Evolutionary conservation across 495 filamentous ascomycete genomes (phyloP).

Genomic region (Trichocladium uniseriatum): DNA sequence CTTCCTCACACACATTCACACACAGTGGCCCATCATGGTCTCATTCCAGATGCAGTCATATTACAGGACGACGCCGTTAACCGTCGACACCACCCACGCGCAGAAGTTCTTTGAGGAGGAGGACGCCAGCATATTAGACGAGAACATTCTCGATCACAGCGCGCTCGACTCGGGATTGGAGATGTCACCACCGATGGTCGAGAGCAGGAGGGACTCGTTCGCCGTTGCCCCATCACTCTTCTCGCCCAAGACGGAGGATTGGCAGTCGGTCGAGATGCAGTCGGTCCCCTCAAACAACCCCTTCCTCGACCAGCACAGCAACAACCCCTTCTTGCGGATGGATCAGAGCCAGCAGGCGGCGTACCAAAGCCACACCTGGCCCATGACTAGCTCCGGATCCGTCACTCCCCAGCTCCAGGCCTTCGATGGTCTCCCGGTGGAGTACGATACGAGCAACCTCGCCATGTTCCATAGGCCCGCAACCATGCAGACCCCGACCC

Average conservation of each 20-base stretch:
- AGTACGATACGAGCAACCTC: conserved; percentile 45
- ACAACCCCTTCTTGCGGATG: conserved; percentile 49
- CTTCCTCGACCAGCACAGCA: conserved; percentile 51
- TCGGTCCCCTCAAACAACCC: conserved; percentile 48
- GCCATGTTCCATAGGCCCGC: conserved; percentile 42
- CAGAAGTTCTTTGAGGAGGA: conserved; percentile 67
- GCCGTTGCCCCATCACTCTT: conserved; percentile 57
- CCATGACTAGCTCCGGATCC: conserved; percentile 50
- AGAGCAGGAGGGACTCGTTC: conserved; percentile 63
- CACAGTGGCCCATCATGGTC: conserved; percentile 37
- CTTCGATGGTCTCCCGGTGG: conserved; percentile 57
- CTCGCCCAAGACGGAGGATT: conserved; percentile 65
- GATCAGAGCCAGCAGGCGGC: conserved; percentile 42
- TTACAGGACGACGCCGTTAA: conserved; percentile 54
- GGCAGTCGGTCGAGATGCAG: conserved; percentile 54
- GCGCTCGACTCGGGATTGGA: conserved; percentile 56
- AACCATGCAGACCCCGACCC: conserved; percentile 41
- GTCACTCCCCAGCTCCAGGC: conserved; percentile 38
- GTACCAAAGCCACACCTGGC: conserved; percentile 44
- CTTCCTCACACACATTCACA: conserved; percentile 16
- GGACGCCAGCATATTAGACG: conserved; percentile 72
- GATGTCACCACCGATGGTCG: conserved; percentile 56
- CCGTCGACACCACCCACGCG: conserved; percentile 50
- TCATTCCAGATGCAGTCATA: conserved; percentile 49
- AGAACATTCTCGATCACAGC: conserved; percentile 68